These are phyloP conservation scores for Dendrobium nobile DNA, from an alignment of 106 monocot genomes.

Conservation along the genomic window DNA sequence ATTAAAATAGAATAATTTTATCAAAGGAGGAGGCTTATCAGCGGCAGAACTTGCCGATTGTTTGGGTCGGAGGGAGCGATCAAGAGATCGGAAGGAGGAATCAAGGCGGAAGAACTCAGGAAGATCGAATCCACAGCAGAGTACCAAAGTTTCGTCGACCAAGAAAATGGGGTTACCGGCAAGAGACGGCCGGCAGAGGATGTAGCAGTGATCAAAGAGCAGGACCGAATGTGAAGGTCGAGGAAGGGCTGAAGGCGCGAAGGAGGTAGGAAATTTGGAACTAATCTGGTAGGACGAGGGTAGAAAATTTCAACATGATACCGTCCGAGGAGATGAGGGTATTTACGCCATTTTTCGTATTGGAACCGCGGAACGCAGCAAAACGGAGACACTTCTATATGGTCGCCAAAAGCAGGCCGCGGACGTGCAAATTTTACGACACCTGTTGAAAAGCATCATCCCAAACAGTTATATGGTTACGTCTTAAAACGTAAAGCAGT, in stretches of 20 bases:
- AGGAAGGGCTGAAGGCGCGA: conserved; percentile 39
- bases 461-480: too few relatives aligned
- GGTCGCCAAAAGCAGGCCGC: too few relatives aligned
- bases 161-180: conserved; percentile 84
- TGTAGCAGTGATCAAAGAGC: conserved; percentile 77
- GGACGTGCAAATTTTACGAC: too few relatives aligned
- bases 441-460: too few relatives aligned
- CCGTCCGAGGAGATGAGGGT: too few relatives aligned
- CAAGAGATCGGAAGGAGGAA: conserved; percentile 16
- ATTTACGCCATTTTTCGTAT: too few relatives aligned
- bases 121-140: conserved; percentile 61
- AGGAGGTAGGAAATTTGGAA: neutral
- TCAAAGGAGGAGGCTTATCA: neutral
- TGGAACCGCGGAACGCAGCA: too few relatives aligned
- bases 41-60: conserved; percentile 3
- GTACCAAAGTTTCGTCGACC: conserved; percentile 47
- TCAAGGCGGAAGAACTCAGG: conserved; percentile 62
- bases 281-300: too few relatives aligned
- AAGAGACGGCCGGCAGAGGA: conserved; percentile 59
- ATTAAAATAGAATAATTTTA: too few relatives aligned
- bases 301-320: too few relatives aligned
- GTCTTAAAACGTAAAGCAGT: too few relatives aligned
- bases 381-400: too few relatives aligned
- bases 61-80: conserved; percentile 11
- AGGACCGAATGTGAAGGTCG: conserved; percentile 68